Conservation (phyloP, 306 rosid genomes). For the Acmispon strigosus region DNA sequence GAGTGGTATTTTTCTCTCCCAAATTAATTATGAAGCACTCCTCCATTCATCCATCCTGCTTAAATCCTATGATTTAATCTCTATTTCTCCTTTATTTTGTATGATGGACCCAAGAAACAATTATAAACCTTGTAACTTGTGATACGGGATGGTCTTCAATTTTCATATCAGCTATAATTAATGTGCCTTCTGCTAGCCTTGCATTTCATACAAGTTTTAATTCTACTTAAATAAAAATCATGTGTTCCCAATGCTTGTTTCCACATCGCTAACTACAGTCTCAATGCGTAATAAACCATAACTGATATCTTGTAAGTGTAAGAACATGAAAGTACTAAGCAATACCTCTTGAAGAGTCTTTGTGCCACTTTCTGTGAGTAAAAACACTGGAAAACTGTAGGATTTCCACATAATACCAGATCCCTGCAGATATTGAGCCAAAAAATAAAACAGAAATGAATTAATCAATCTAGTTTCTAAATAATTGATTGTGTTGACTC, state of each 20-base stretch:
- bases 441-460: background rate
- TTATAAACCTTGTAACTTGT: background rate
- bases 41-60: background rate
- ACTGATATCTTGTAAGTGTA: background rate
- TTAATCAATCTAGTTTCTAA: background rate
- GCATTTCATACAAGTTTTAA: background rate
- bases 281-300: constrained; percentile 1
- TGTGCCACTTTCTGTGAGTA: constrained; percentile 58
- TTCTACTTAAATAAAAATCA: background rate
- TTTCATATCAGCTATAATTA: background rate
- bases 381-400: constrained; percentile 69
- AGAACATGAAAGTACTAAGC: constrained; percentile 6
- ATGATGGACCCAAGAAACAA: background rate
- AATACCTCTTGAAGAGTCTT: constrained; percentile 61
- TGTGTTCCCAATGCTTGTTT: background rate
- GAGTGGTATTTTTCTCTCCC: background rate
- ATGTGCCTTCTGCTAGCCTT: background rate
- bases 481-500: background rate
- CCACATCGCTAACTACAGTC: background rate
- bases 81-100: background rate
- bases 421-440: constrained; percentile 51
- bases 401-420: constrained; percentile 77
- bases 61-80: background rate
- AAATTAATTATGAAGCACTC: background rate
- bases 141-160: background rate